Evolutionary conservation across 257 asterid species (phyloP), one percentile per base, ranked within the genome.

Genomic region (Echites panduratus): DNA sequence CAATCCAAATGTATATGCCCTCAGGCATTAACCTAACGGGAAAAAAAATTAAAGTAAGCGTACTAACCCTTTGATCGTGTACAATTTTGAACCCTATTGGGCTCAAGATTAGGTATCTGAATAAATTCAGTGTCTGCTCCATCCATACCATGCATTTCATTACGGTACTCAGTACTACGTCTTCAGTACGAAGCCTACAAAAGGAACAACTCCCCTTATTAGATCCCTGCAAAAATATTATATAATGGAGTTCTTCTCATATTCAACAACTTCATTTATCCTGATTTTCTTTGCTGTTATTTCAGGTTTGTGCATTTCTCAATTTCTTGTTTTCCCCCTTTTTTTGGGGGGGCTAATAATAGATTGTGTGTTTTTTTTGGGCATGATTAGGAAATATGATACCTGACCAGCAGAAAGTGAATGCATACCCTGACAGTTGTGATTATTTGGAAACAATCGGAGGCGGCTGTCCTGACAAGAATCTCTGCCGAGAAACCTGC

Each of bases 391-490:
- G 49, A 13, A 53, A 35, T n/a, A 35, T 70, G 16, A 20, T 70
- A 12, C n/a, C 14, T 13, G 0, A 49, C 14, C 20, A 14, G 5
- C 2, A 16, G 32, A 70, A 62, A 19, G 66, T 22, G n/a, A 61
- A 70, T 8, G 70, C 57, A 14, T 35, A 53, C 38, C 38, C 38
- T 32, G 3, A 32, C 19, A 59, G 43, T n/a, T 61, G 66, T 14
- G 12, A 14, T 44, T 47, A 76, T 4, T 16, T 76, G 40, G 80
- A 70, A n/a, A 32, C 17, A 6, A 50, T 47, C 24, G 76, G 76
- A 26, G 80, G 80, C 9, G 80, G 80, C 14, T 76, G 80, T n/a
- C 80, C 80, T 13, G 68, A 76, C 50, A 7, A 45, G 41, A 52
- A 19, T 58, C 66, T 63, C 27, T 76, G 79, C 38, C 29, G 1